Evolutionary conservation across 148 eudicot species (phyloP).

Genomic region (Cornus kousa): DNA sequence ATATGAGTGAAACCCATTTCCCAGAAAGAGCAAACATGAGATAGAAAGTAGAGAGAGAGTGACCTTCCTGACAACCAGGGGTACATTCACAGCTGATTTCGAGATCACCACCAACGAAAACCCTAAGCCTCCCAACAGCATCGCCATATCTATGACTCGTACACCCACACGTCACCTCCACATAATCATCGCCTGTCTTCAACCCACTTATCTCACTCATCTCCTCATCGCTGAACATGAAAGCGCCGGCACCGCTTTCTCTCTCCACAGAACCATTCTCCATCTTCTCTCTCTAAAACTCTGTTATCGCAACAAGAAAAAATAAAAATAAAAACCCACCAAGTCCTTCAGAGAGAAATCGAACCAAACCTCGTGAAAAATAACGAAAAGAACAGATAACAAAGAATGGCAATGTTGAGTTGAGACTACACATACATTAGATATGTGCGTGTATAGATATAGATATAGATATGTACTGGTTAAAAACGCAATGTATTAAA

Average conservation of each 20-base stretch:
- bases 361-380: neutral
- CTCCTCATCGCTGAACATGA: conserved; percentile 50
- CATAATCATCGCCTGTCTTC: conserved; percentile 31
- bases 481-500: conserved; percentile 13
- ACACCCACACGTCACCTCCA: conserved; percentile 63
- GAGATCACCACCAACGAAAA: conserved; percentile 53
- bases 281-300: conserved; percentile 17
- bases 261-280: conserved; percentile 13
- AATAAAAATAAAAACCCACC: neutral
- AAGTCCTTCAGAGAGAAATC: neutral
- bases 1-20: neutral
- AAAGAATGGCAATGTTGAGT: conserved; percentile 13
- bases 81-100: conserved; percentile 67
- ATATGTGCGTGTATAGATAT: neutral
- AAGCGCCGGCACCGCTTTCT: conserved; percentile 14
- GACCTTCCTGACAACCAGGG: conserved; percentile 71
- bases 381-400: neutral
- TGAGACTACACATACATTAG: neutral
- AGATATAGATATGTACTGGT: neutral
- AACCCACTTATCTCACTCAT: conserved; percentile 46
- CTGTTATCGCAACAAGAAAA: conserved; percentile 3
- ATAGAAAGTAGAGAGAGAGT: conserved; percentile 9
- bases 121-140: conserved; percentile 66
- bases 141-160: conserved; percentile 65
- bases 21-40: neutral